Evolutionary conservation across 768 basidiomycete genomes (phyloP).

Genomic region (Agaricus sinodeliciosus): DNA sequence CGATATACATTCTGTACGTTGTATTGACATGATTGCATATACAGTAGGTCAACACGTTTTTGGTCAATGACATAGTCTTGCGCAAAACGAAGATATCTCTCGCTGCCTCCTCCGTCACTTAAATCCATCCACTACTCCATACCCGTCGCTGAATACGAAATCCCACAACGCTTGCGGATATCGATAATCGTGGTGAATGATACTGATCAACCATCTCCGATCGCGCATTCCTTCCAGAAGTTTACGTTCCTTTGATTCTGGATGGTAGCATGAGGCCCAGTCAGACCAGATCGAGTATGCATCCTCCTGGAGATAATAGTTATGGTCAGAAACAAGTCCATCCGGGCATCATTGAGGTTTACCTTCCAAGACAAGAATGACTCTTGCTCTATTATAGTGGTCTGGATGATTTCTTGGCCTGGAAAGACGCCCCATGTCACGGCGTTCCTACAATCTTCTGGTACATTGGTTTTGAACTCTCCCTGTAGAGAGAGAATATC

Average conservation of each 20-base stretch:
- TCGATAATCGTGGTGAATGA: conserved; percentile 93
- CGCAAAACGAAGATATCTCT: neutral
- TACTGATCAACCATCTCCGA: conserved; percentile 82
- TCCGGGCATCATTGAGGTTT: neutral
- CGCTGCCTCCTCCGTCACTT: neutral
- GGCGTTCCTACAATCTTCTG: conserved; percentile 77
- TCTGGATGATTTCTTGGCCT: conserved; percentile 91
- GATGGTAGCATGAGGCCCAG: conserved; percentile 86
- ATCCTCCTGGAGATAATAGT: conserved; percentile 60
- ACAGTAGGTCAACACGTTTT: neutral
- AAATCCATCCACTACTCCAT: neutral
- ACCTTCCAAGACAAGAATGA: conserved; percentile 99
- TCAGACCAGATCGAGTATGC: conserved; percentile 94
- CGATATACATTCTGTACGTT: neutral
- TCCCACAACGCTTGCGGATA: conserved; percentile 72
- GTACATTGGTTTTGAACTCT: conserved; percentile 73
- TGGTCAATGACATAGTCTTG: no score
- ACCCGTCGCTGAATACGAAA: conserved; percentile 51
- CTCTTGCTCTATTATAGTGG: conserved; percentile 92
- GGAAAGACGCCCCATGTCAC: conserved; percentile 99
- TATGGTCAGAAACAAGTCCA: conserved; percentile 1
- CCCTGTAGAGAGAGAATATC: conserved; percentile 40
- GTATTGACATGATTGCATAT: neutral
- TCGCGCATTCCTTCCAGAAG: conserved; percentile 69
- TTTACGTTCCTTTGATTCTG: conserved; percentile 61